phyloP scores from a whole-genome alignment of 306 rosid genomes.

The Cucumis melo region DNA sequence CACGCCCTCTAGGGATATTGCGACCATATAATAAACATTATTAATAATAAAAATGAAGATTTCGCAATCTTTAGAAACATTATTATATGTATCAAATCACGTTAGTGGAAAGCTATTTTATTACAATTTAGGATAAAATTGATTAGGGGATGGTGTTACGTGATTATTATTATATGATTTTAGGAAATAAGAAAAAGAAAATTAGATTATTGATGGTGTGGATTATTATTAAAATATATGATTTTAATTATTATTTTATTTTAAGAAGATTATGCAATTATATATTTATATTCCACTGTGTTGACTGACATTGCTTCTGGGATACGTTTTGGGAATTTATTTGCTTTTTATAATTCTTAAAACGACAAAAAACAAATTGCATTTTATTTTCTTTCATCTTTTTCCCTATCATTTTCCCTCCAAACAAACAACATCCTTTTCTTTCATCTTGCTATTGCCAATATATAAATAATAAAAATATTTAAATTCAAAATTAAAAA shows the following conservation, averaged over 20 bases:
- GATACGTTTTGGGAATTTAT: not conserved
- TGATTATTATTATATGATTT: not conserved
- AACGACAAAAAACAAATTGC: not conserved
- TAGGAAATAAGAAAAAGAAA: not conserved
- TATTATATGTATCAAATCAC: constrained; percentile 5
- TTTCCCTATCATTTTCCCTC: not conserved
- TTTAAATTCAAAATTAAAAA: too few relatives aligned
- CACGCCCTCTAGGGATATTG: not conserved
- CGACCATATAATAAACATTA: not conserved
- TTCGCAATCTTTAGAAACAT: constrained; percentile 5
- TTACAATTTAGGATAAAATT: not conserved
- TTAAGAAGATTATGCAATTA: not conserved
- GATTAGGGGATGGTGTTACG: not conserved
- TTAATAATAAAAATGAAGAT: constrained; percentile 2
- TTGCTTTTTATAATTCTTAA: not conserved
- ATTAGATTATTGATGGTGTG: not conserved
- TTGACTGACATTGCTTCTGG: not conserved
- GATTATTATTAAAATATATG: not conserved
- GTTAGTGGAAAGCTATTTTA: not conserved
- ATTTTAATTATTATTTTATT: not conserved
- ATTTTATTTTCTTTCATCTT: not conserved
- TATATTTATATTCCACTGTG: not conserved
- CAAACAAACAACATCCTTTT: not conserved
- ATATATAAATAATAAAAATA: not conserved
- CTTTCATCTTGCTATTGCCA: not conserved